Conservation (phyloP, 768 basidiomycete genomes). For the Rhodotorula diobovata region DNA sequence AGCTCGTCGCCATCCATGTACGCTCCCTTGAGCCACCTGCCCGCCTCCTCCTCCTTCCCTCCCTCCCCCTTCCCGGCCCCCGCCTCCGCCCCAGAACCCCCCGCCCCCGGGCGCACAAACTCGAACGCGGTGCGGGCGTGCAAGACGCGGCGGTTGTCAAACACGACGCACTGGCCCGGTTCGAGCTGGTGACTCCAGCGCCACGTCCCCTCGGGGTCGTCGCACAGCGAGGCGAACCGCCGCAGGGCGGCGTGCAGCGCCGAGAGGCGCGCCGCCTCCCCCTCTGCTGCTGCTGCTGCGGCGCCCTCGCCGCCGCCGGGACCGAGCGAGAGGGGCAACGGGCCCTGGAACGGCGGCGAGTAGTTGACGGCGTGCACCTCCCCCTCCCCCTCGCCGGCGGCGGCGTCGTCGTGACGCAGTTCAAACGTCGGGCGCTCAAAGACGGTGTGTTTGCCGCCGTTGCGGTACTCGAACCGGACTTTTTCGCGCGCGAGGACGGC, state of each 20-base stretch:
- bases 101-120: constrained; percentile 47
- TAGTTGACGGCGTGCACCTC: constrained; percentile 72
- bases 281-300: neutral
- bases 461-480: constrained; percentile 86
- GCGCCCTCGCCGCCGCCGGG: constrained; percentile 43
- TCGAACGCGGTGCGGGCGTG: constrained; percentile 79
- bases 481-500: constrained; percentile 58
- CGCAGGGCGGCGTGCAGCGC: constrained; percentile 53
- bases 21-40: constrained; percentile 82
- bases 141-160: constrained; percentile 84
- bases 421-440: constrained; percentile 70
- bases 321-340: constrained; percentile 59
- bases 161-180: constrained; percentile 81
- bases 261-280: neutral
- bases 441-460: constrained; percentile 78
- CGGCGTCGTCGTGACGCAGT: constrained; percentile 47
- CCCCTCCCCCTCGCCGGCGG: constrained; percentile 46
- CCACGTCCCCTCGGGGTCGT: constrained; percentile 51
- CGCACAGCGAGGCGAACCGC: constrained; percentile 59
- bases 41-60: constrained; percentile 33
- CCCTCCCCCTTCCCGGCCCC: constrained; percentile 43
- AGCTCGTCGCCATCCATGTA: constrained; percentile 58
- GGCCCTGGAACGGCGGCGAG: constrained; percentile 90
- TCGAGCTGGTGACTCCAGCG: constrained; percentile 62
- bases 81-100: constrained; percentile 40